phyloP scores from a whole-genome alignment of 2,329 filamentous ascomycete species.

The Orbilia brochopaga region DNA sequence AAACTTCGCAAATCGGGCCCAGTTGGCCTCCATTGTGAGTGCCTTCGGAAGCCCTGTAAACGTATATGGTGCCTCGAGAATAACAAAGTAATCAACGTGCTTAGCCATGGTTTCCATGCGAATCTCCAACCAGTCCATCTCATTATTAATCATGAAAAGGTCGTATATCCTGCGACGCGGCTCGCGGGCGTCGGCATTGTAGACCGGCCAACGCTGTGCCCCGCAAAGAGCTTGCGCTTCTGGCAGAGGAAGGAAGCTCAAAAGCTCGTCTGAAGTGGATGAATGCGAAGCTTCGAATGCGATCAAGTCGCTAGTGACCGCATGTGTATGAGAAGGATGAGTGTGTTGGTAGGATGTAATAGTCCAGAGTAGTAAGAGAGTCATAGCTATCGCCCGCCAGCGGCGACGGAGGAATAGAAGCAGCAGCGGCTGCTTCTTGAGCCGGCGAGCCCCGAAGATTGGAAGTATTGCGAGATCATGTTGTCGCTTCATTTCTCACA shows the following conservation, averaged over 20 bases:
- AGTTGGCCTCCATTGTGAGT: conserved; percentile 63
- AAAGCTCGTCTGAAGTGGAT: background rate
- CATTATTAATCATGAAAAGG: conserved; percentile 68
- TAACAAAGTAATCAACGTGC: conserved; percentile 70
- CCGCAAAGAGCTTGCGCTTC: background rate
- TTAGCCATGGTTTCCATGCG: conserved; percentile 66
- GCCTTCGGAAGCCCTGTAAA: conserved; percentile 67
- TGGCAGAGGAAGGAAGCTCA: background rate
- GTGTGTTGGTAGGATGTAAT: background rate
- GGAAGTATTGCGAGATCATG: background rate
- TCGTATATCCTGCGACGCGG: conserved; percentile 65
- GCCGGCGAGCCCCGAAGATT: background rate
- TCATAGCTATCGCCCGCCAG: background rate
- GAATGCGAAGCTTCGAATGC: background rate
- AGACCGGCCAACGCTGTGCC: conserved; percentile 1
- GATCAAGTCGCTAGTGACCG: background rate
- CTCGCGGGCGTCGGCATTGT: background rate
- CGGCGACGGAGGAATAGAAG: background rate
- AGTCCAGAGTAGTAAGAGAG: background rate
- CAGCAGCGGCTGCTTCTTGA: background rate
- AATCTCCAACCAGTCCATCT: conserved; percentile 71
- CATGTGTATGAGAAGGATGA: background rate
- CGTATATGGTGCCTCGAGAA: conserved; percentile 67
- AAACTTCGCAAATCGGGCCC: conserved; percentile 63
- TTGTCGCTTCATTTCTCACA: background rate